phyloP scores from a whole-genome alignment of 192 early-diverging fungal genomes.

The Geosiphon pyriformis region DNA sequence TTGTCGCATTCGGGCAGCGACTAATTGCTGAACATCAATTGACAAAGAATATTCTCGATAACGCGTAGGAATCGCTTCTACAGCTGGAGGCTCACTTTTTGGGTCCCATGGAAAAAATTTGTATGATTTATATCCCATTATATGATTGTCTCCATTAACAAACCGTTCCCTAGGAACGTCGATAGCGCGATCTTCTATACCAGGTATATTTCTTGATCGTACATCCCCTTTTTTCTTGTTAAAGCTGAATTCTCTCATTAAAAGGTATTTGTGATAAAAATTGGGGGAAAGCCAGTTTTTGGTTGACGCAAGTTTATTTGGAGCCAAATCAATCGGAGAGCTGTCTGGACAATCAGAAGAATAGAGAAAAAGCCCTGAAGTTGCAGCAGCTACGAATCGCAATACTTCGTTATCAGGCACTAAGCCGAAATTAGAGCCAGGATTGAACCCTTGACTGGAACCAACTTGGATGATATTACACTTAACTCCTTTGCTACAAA shows the following conservation, averaged over 20 bases:
- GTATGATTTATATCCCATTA: conserved; percentile 32
- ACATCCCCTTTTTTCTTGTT: conserved; percentile 35
- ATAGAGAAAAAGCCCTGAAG: conserved; percentile 65
- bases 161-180: conserved; percentile 45
- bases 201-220: conserved; percentile 29
- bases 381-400: conserved; percentile 59
- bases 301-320: neutral
- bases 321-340: conserved; percentile 3
- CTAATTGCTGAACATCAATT: conserved; percentile 52
- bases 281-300: conserved; percentile 34
- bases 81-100: conserved; percentile 50
- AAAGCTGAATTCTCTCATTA: conserved; percentile 41
- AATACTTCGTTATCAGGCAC: conserved; percentile 73
- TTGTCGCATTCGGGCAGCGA: conserved; percentile 62
- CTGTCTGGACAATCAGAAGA: conserved; percentile 55
- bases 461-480: conserved; percentile 76
- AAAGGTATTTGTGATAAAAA: conserved; percentile 45
- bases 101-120: conserved; percentile 62
- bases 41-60: conserved; percentile 63
- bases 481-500: conserved; percentile 56
- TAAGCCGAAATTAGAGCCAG: conserved; percentile 70
- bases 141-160: conserved; percentile 29
- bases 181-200: conserved; percentile 34
- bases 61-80: conserved; percentile 53
- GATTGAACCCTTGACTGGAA: conserved; percentile 50